Percentiles rank a stretch among this genome's conserved stretches.
These are phyloP conservation scores for Aegilops tauschii DNA, from an alignment of 176 grass and related monocot genomes.

Conservation along the genomic window DNA sequence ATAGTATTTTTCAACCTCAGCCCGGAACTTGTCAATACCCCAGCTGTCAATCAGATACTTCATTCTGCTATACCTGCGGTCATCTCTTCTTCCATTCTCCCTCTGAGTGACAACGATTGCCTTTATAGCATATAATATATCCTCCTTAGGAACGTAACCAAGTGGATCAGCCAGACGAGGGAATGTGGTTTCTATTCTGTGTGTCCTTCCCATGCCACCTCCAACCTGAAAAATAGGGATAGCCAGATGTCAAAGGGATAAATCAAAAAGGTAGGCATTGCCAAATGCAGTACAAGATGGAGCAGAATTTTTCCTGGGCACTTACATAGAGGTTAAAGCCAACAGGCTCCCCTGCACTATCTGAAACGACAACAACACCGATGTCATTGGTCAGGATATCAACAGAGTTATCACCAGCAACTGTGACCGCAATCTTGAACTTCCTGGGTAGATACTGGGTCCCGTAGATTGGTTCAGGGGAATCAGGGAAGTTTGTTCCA, in stretches of 20 bases:
- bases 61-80: constrained; percentile 91
- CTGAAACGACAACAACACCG: constrained; percentile 88
- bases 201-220: constrained; percentile 98
- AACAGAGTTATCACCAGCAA: constrained; percentile 86
- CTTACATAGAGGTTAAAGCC: constrained; percentile 97
- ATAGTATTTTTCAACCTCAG: constrained; percentile 85
- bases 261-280: background rate
- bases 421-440: constrained; percentile 93
- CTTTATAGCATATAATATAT: constrained; percentile 96
- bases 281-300: background rate
- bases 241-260: constrained; percentile 5
- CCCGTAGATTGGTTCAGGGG: constrained; percentile 91
- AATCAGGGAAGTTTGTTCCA: constrained; percentile 88
- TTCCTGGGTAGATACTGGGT: constrained; percentile 96
- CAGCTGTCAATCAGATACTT: constrained; percentile 88
- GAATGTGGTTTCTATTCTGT: constrained; percentile 86
- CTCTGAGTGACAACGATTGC: constrained; percentile 96
- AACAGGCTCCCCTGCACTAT: constrained; percentile 76
- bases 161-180: constrained; percentile 80
- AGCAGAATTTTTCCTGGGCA: constrained; percentile 13
- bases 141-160: constrained; percentile 94
- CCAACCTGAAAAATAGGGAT: constrained; percentile 67
- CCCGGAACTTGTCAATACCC: constrained; percentile 94
- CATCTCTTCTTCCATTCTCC: constrained; percentile 97
- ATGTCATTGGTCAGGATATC: constrained; percentile 98